Evolutionary conservation across 495 filamentous ascomycete species (phyloP).

Genomic region (Penicillium turbatum): DNA sequence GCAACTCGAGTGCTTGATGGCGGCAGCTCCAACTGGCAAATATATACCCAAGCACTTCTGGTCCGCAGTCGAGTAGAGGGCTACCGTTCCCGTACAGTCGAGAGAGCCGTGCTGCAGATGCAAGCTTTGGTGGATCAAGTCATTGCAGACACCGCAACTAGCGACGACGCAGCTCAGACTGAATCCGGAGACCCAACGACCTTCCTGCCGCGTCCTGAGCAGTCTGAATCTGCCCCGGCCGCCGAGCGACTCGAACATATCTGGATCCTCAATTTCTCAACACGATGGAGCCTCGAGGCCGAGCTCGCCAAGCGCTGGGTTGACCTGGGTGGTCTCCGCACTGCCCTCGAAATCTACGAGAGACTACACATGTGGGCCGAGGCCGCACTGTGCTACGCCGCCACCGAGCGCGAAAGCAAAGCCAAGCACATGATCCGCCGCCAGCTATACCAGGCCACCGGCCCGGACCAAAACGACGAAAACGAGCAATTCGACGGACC

Average conservation of each 20-base stretch:
- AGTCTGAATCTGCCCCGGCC: constrained; percentile 71
- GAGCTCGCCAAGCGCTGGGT: constrained; percentile 92
- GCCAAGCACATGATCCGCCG: constrained; percentile 68
- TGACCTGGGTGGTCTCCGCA: constrained; percentile 75
- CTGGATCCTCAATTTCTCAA: constrained; percentile 74
- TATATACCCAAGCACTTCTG: constrained; percentile 89
- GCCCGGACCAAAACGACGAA: constrained; percentile 41
- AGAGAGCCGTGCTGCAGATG: constrained; percentile 86
- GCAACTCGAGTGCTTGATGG: constrained; percentile 83
- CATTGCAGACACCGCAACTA: constrained; percentile 72
- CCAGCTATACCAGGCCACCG: constrained; percentile 66
- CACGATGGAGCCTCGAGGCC: constrained; percentile 88
- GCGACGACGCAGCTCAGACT: constrained; percentile 29
- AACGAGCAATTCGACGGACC: constrained; percentile 57
- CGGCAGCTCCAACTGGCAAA: constrained; percentile 93
- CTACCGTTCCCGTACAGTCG: constrained; percentile 76
- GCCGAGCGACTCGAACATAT: constrained; percentile 75
- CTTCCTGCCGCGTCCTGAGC: constrained; percentile 77
- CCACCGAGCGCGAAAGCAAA: constrained; percentile 78
- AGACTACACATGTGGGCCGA: constrained; percentile 93
- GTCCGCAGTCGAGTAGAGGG: constrained; percentile 86
- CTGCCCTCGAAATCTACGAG: constrained; percentile 94
- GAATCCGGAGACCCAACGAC: constrained; percentile 49
- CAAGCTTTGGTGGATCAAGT: constrained; percentile 96
- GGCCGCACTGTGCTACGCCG: constrained; percentile 82